phyloP scores from a whole-genome alignment of 192 early-diverging fungal species.

The Fimicolochytrium jonesii region DNA sequence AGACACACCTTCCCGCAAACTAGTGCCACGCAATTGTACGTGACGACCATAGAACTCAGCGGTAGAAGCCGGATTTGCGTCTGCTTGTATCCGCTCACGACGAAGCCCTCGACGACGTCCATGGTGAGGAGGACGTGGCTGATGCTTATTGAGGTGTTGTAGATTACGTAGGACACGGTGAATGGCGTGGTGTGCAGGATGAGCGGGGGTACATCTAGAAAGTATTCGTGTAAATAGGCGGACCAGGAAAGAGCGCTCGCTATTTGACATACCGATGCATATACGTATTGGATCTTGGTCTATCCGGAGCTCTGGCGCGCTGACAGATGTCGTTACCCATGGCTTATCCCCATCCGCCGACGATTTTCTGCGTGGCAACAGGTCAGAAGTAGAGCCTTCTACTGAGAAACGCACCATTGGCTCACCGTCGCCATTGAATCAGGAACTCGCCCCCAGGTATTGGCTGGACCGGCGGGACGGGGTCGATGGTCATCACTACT shows the following conservation, averaged over 20 bases:
- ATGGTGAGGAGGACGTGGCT: slow-evolving; percentile 54
- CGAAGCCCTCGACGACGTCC: slow-evolving; percentile 68
- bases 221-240: background rate
- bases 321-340: slow-evolving; percentile 3
- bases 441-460: slow-evolving; percentile 6
- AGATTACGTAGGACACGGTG: slow-evolving; percentile 54
- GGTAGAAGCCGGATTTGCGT: slow-evolving; percentile 55
- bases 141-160: slow-evolving; percentile 54
- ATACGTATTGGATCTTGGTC: slow-evolving; percentile 18
- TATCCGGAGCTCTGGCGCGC: slow-evolving; percentile 13
- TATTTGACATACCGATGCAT: slow-evolving; percentile 8
- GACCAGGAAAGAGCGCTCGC: background rate
- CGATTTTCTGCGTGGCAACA: too few species aligned
- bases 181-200: slow-evolving; percentile 55
- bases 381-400: too few species aligned
- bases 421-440: slow-evolving; percentile 23
- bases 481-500: slow-evolving; percentile 30
- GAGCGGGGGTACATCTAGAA: slow-evolving; percentile 54
- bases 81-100: slow-evolving; percentile 70
- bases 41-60: slow-evolving; percentile 40
- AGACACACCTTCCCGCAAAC: slow-evolving; percentile 50
- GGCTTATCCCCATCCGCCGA: background rate
- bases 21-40: slow-evolving; percentile 61
- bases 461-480: background rate
- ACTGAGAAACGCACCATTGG: too few species aligned